Conservation (phyloP, 495 filamentous ascomycete species). For the Aspergillus biplanus region DNA sequence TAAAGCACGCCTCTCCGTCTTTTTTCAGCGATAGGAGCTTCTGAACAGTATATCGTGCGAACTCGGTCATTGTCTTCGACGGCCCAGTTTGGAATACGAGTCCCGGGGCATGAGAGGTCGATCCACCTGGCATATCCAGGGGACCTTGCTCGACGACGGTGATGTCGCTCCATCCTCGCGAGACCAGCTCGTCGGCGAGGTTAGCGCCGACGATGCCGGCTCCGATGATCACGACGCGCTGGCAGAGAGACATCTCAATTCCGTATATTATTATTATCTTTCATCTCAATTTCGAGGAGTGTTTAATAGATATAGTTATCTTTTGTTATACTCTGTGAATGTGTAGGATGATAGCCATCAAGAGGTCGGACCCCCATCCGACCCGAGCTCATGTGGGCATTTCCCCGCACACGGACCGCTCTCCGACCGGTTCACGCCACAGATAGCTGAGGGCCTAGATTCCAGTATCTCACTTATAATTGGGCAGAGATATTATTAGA, state of each 20-base stretch:
- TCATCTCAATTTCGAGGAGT: too few species aligned
- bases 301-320: too few species aligned
- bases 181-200: slow-evolving; percentile 55
- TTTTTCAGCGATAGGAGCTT: slow-evolving; percentile 49
- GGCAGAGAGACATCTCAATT: neutral
- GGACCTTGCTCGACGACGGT: slow-evolving; percentile 60
- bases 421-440: too few species aligned
- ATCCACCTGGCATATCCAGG: slow-evolving; percentile 54
- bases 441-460: too few species aligned
- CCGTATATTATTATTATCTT: too few species aligned
- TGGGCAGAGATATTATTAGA: too few species aligned
- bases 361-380: too few species aligned
- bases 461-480: too few species aligned
- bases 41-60: slow-evolving; percentile 53
- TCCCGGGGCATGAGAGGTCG: slow-evolving; percentile 56
- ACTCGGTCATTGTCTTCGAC: slow-evolving; percentile 53
- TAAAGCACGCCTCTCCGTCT: slow-evolving; percentile 50
- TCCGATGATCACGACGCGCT: slow-evolving; percentile 54
- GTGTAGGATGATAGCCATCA: too few species aligned
- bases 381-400: too few species aligned
- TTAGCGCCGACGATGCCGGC: slow-evolving; percentile 59
- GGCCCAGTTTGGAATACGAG: slow-evolving; percentile 55
- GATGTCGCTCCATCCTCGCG: slow-evolving; percentile 53
- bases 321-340: too few species aligned
- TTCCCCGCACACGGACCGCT: too few species aligned